Conservation (phyloP, 305 asterid genomes). For the Rubia tinctorum region DNA sequence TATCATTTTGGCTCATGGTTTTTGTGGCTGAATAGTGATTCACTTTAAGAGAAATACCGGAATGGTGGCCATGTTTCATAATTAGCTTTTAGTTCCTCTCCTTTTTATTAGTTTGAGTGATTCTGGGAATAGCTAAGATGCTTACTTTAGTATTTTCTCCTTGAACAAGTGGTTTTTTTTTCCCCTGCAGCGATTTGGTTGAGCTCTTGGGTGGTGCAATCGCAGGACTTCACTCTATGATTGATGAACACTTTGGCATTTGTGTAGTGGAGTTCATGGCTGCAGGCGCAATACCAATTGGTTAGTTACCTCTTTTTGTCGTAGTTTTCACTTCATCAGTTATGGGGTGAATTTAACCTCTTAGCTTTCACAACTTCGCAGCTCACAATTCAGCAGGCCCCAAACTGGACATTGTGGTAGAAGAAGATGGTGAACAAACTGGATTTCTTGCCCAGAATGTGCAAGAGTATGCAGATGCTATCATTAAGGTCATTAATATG, state of each 20-base stretch:
- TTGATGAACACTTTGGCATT: slow-evolving; percentile 96
- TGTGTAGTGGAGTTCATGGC: slow-evolving; percentile 96
- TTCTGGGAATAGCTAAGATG: background rate
- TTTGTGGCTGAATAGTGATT: background rate
- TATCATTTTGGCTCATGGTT: background rate
- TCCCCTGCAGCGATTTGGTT: slow-evolving; percentile 63
- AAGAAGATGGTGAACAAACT: slow-evolving; percentile 73
- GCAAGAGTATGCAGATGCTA: slow-evolving; percentile 79
- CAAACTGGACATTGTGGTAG: slow-evolving; percentile 78
- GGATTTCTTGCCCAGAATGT: slow-evolving; percentile 70
- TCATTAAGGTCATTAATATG: slow-evolving; percentile 50
- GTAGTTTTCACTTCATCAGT: background rate
- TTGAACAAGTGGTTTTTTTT: background rate
- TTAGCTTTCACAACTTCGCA: slow-evolving; percentile 24
- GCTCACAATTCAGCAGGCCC: slow-evolving; percentile 97
- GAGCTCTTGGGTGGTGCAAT: slow-evolving; percentile 75
- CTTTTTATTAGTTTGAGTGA: slow-evolving; percentile 12
- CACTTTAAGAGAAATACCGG: background rate
- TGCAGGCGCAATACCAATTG: slow-evolving; percentile 88
- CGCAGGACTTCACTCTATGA: slow-evolving; percentile 87
- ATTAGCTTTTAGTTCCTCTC: background rate
- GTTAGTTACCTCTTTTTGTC: slow-evolving; percentile 33
- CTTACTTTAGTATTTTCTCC: background rate
- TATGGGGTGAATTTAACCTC: slow-evolving; percentile 5
- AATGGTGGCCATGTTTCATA: background rate